Base-by-base conservation (phyloP, 2,329 filamentous ascomycete species). In the Verticillium albo-atrum region DNA sequence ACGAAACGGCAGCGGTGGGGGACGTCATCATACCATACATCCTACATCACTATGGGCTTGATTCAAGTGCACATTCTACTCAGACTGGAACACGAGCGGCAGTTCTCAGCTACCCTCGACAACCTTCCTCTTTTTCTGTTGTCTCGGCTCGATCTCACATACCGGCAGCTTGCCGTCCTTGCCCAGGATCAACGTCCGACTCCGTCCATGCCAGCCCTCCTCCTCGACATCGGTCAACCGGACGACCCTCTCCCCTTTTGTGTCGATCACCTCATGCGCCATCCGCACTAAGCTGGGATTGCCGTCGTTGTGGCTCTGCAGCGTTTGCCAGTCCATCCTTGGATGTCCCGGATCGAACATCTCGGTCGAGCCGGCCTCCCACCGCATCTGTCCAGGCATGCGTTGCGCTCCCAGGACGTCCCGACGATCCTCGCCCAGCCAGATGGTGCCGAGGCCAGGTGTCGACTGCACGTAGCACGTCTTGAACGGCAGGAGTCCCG, bases 401-500 rank as follows among this genome's bases (percentile, higher is more conserved):
- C 74, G 71, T 17, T 66, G 68, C 5, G 72, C 67, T 1, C 78
- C 76, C 3, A 81, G 64, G 5, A 80, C 76, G 52, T 80, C 77
- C 57, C 72, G 70, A 23, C 78, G 70, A 58, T 77, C 72, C 59
- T 77, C 74, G 17, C 78, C 78, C 37, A 80, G 56, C 70, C 74
- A 78, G 10, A 80, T 37, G 20, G 64, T 61, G 37, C 64, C 66
- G 51, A 65, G 68, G 1, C 70, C 72, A 0, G 79, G 78, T 6
- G 74, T 74, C n/a, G 70, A 71, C 23, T 74, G 71, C 23, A 76
- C 57, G 63, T 81, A 81, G 62, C 72, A 76, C 6, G 69, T 68
- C 23, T 75, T 68, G 62, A 79, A 78, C 10, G 78, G 77, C 26
- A 80, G 42, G 54, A 79, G 64, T 6, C 77, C 77, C 28, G 72